Evolutionary conservation across 352 stramenopile genomes (phyloP).

Genomic region (Globisporangium heterothallicum): DNA sequence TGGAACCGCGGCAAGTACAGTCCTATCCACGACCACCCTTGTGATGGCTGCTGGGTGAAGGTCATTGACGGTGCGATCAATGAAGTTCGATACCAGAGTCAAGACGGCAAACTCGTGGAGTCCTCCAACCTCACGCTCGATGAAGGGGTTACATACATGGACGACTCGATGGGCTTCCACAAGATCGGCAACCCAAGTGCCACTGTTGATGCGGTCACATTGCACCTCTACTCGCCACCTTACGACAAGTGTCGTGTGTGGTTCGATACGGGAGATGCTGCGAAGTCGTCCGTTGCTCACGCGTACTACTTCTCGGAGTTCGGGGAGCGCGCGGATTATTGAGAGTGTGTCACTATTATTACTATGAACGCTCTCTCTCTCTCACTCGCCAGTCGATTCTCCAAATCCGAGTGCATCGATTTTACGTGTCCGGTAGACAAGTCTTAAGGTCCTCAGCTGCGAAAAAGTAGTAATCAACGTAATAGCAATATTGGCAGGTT

Average conservation of each 20-base stretch:
- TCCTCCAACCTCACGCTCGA: slow-evolving; percentile 23
- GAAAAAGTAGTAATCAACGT: too few species aligned
- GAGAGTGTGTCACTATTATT: background rate
- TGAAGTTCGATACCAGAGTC: slow-evolving; percentile 61
- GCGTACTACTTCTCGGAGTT: slow-evolving; percentile 78
- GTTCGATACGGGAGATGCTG: slow-evolving; percentile 52
- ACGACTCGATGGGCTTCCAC: slow-evolving; percentile 75
- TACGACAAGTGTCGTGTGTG: slow-evolving; percentile 78
- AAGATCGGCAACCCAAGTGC: slow-evolving; percentile 67
- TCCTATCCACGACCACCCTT: slow-evolving; percentile 87
- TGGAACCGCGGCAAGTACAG: slow-evolving; percentile 84
- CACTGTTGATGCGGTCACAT: slow-evolving; percentile 45
- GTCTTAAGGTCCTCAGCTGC: too few species aligned
- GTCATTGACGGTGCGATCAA: slow-evolving; percentile 60
- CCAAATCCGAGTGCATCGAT: too few species aligned
- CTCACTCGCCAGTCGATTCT: background rate
- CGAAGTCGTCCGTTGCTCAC: slow-evolving; percentile 51
- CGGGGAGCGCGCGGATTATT: slow-evolving; percentile 46
- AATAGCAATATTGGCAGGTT: too few species aligned
- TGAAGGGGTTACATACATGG: slow-evolving; percentile 47
- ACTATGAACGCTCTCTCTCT: background rate
- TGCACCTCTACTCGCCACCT: slow-evolving; percentile 84
- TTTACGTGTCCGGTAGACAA: too few species aligned
- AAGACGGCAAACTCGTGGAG: slow-evolving; percentile 21
- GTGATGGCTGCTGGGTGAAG: slow-evolving; percentile 81